A percentile compares a stretch with the other conserved stretches of the same genome.
phyloP scores from a whole-genome alignment of 1,284 basidiomycete species.

The Tilletia indica region DNA sequence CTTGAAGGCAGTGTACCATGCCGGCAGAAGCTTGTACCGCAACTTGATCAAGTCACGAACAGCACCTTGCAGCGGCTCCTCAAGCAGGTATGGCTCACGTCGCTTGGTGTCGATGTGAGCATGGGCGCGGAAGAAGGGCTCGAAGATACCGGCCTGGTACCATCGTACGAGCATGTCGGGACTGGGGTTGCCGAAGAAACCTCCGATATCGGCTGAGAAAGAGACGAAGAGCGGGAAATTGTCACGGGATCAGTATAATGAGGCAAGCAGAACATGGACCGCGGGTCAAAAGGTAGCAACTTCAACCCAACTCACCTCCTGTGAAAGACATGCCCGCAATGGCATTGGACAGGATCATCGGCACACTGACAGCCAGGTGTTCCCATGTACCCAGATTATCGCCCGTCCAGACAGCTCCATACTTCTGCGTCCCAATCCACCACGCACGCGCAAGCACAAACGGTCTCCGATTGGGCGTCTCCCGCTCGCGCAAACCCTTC shows the following conservation, averaged over 20 bases:
- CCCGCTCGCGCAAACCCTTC: constrained; percentile 75
- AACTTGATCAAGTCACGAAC: constrained; percentile 77
- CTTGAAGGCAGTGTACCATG: constrained; percentile 94
- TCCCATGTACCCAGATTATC: constrained; percentile 98
- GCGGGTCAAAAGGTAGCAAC: too few relatives aligned
- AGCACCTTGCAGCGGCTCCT: constrained; percentile 80
- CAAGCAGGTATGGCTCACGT: constrained; percentile 88
- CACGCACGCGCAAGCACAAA: constrained; percentile 94
- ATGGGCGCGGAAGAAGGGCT: constrained; percentile 97
- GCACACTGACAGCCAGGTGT: constrained; percentile 87
- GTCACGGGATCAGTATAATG: too few relatives aligned
- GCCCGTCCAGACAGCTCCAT: constrained; percentile 97
- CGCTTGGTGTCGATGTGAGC: constrained; percentile 98
- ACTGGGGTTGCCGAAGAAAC: constrained; percentile 95
- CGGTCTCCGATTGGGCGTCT: constrained; percentile 61
- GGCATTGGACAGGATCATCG: constrained; percentile 87
- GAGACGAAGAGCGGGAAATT: not conserved
- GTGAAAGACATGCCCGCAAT: constrained; percentile 92
- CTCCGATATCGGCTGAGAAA: constrained; percentile 82
- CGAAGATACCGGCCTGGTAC: constrained; percentile 93
- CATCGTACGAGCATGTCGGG: constrained; percentile 92
- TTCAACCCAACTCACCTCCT: constrained; percentile 65
- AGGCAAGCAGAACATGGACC: too few relatives aligned
- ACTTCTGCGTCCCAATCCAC: constrained; percentile 91
- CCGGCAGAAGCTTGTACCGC: constrained; percentile 81